Evolutionary conservation across 306 rosid genomes (phyloP).

Genomic region (Rubus idaeus): DNA sequence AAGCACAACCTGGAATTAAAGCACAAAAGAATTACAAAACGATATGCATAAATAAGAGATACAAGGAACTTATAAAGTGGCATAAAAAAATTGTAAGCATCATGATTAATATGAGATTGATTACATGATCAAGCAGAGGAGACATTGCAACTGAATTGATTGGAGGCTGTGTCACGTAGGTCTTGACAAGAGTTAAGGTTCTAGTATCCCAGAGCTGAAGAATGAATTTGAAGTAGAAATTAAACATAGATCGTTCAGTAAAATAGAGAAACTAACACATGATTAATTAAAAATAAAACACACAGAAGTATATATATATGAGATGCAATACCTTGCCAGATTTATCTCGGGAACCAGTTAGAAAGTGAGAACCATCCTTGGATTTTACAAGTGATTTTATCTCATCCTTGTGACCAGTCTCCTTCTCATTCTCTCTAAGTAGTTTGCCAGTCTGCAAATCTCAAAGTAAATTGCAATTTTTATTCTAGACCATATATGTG

Average conservation of each 20-base stretch:
- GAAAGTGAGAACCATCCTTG: conserved; percentile 71
- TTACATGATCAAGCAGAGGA: conserved; percentile 88
- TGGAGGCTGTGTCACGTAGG: conserved; percentile 79
- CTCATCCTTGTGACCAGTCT: conserved; percentile 67
- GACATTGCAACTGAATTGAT: conserved; percentile 93
- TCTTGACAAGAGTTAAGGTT: conserved; percentile 77
- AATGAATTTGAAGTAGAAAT: conserved; percentile 11
- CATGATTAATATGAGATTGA: neutral
- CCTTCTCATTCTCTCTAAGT: conserved; percentile 68
- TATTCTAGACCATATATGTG: neutral
- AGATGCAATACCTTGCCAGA: conserved; percentile 62
- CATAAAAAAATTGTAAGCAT: neutral
- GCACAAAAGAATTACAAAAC: neutral
- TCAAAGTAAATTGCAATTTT: neutral
- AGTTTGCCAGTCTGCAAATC: conserved; percentile 70
- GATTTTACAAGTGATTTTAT: conserved; percentile 68
- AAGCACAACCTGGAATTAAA: conserved; percentile 75
- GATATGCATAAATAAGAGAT: neutral
- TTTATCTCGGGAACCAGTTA: conserved; percentile 85
- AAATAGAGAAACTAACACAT: neutral
- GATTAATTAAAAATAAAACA: too few species aligned
- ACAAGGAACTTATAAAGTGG: neutral
- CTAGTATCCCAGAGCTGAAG: conserved; percentile 80
- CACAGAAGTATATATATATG: neutral
- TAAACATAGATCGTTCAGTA: neutral